Conservation (phyloP, 2,329 filamentous ascomycete species). For the Emmonsia crescens region DNA sequence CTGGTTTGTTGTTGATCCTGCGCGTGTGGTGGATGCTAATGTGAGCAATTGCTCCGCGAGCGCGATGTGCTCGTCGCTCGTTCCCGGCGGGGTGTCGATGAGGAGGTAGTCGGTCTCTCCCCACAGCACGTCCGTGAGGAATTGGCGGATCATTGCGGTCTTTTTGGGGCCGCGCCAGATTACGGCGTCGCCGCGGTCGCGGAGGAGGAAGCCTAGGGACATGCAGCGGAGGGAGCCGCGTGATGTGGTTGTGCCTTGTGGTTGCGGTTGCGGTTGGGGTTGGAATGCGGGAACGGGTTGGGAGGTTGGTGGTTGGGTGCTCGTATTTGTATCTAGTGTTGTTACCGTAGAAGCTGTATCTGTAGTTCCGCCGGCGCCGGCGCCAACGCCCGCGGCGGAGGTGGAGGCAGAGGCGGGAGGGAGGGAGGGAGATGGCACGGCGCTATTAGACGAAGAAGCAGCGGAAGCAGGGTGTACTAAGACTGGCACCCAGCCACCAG, state of each 20-base stretch:
- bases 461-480: conserved; percentile 49
- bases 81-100: conserved; percentile 92
- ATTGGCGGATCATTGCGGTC: conserved; percentile 97
- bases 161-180: conserved; percentile 98
- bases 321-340: neutral
- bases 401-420: neutral
- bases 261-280: conserved; percentile 10
- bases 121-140: conserved; percentile 86
- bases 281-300: too few species aligned
- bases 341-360: neutral
- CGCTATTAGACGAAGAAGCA: neutral
- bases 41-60: conserved; percentile 72
- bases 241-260: conserved; percentile 13
- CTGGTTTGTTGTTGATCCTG: conserved; percentile 10
- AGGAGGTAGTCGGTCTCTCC: conserved; percentile 76
- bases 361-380: neutral
- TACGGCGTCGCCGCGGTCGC: conserved; percentile 74
- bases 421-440: conserved; percentile 32
- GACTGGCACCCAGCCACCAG: conserved; percentile 86
- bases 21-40: conserved; percentile 14
- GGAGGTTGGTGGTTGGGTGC: neutral
- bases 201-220: conserved; percentile 84
- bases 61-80: conserved; percentile 93
- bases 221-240: conserved; percentile 53
- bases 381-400: neutral